Conservation (phyloP, 768 basidiomycete genomes). For the Ramaria rubella region DNA sequence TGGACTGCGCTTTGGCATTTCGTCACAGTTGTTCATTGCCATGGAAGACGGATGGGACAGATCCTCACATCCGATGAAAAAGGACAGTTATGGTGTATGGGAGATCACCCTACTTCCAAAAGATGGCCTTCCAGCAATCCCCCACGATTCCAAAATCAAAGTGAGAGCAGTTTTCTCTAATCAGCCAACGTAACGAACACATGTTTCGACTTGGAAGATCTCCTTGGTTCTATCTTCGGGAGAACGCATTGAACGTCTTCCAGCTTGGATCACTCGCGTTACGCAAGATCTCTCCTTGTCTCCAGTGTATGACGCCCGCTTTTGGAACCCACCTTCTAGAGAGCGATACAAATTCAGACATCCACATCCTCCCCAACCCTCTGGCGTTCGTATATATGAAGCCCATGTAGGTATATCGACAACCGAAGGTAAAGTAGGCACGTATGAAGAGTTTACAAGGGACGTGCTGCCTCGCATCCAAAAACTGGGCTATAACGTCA, state of each 20-base stretch:
- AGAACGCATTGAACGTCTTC: conserved; percentile 82
- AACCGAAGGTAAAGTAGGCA: conserved; percentile 78
- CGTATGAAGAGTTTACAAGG: conserved; percentile 91
- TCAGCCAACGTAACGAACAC: background rate
- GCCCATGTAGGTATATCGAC: conserved; percentile 98
- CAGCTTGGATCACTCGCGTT: conserved; percentile 91
- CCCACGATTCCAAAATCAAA: conserved; percentile 94
- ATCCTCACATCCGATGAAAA: conserved; percentile 77
- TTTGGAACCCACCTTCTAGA: conserved; percentile 88
- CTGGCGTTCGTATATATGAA: conserved; percentile 81
- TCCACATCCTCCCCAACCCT: conserved; percentile 57
- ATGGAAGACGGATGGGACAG: conserved; percentile 80
- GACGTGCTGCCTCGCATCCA: conserved; percentile 83
- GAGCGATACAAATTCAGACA: conserved; percentile 81
- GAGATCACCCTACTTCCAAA: conserved; percentile 70
- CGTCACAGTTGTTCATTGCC: background rate
- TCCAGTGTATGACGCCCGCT: conserved; percentile 91
- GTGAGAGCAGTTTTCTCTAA: conserved; percentile 32
- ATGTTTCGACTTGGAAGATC: conserved; percentile 54
- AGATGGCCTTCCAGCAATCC: conserved; percentile 72
- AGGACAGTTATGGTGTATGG: conserved; percentile 83
- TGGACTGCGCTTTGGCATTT: too few species aligned
- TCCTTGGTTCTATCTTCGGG: conserved; percentile 82
- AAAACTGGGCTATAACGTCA: conserved; percentile 90
- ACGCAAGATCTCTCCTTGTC: conserved; percentile 90